A percentile compares a stretch with the other conserved stretches of the same genome.
These are phyloP conservation scores for Eimeria falciformis DNA, from an alignment of 169 alveolate genomes.

Conservation along the genomic window DNA sequence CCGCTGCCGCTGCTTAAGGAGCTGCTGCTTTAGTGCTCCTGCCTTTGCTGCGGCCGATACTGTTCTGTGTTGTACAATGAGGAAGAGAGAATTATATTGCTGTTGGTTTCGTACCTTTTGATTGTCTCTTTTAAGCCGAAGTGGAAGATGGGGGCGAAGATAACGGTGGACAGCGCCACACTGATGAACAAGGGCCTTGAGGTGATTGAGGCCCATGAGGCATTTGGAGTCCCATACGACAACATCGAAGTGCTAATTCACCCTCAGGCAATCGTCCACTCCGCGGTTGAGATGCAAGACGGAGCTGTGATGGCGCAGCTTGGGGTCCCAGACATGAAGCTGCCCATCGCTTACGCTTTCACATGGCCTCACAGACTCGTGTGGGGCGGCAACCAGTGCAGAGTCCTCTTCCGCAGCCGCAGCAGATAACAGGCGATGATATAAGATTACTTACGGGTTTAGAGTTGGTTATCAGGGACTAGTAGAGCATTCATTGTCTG, in stretches of 20 bases:
- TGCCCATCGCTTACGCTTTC: slow-evolving; percentile 87
- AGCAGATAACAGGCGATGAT: neutral
- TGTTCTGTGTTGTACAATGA: neutral
- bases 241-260: slow-evolving; percentile 85
- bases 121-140: slow-evolving; percentile 83
- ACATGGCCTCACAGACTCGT: slow-evolving; percentile 81
- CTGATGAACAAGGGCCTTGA: slow-evolving; percentile 92
- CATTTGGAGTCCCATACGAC: slow-evolving; percentile 86
- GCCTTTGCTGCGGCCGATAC: neutral
- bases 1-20: neutral
- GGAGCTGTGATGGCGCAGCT: slow-evolving; percentile 88
- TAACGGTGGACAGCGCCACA: slow-evolving; percentile 91
- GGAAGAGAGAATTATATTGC: neutral
- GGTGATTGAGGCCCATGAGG: slow-evolving; percentile 89
- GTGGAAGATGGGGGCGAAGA: slow-evolving; percentile 92
- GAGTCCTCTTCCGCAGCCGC: too few relatives aligned
- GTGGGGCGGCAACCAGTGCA: slow-evolving; percentile 25
- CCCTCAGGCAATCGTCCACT: slow-evolving; percentile 90
- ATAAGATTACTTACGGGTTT: too few relatives aligned
- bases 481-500: neutral
- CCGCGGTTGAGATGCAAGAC: slow-evolving; percentile 88
- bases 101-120: neutral
- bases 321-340: slow-evolving; percentile 90
- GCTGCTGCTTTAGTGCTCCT: neutral
- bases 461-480: too few relatives aligned